Base-by-base conservation (phyloP, 2,329 filamentous ascomycete species). In the Helotiales sp. region DNA sequence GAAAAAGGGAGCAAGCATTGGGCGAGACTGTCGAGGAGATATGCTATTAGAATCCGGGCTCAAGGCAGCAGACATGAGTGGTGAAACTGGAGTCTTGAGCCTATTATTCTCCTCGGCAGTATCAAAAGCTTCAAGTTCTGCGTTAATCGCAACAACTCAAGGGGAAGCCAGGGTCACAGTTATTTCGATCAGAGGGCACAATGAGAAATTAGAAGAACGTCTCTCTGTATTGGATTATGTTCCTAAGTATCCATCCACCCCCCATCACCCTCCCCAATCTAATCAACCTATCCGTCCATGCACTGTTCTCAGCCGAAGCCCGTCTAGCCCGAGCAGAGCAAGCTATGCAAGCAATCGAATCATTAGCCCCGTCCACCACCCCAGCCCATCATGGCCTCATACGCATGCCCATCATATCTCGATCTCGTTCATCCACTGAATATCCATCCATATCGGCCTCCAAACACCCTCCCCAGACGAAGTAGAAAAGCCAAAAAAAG, bases 271-370 rank as follows among this genome's bases (percentile, higher is more conserved):
- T 28, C 2, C 37, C 8, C 30, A 8, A 40, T 26, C 30, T 24
- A n/a, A 28, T 28, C 54, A 40, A 40, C 40, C 54, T 20, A 40
- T 57, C 20, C 20, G n/a, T 37, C 10, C 49, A 55, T 52, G 59
- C 59, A 28, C 28, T 24, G 26, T 28, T n/a, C 50, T 47, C 40
- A 57, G 61, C 61, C 50, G 37, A 49, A 47, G 61, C 50, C 45
- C 34, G 24, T 57, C 54, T 37, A 57, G 32, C 54, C 15, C 32
- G 20, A 47, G 61, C 61, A 17, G 24, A 45, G 45, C 50, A 47
- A 57, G 49, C 28, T 17, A 49, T 58, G 50, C 50, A 63, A 63
- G 17, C 43, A 47, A n/a, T n/a, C n/a, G 37, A 49, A 57, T 63
- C 50, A 57, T 63, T 63, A 63, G 26, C 34, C 24, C 13, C 40